These are phyloP conservation scores for Phoma sp. DNA, from an alignment of 2,329 filamentous ascomycete species.

Conservation along the genomic window DNA sequence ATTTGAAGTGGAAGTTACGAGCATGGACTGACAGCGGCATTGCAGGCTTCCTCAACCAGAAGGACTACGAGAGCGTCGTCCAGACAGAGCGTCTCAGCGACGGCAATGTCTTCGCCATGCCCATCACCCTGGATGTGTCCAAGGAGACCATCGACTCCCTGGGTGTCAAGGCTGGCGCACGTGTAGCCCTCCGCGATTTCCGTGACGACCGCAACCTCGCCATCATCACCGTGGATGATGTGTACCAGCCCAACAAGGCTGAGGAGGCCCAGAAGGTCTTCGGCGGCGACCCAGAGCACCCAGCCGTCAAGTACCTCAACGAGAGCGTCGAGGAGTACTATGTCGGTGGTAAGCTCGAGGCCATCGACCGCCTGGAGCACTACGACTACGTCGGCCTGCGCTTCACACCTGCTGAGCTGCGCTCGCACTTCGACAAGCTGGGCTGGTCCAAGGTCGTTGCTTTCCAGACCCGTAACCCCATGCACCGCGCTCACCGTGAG, in stretches of 20 bases:
- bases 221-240: slow-evolving; percentile 92
- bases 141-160: slow-evolving; percentile 75
- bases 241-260: slow-evolving; percentile 95
- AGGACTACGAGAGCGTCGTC: slow-evolving; percentile 95
- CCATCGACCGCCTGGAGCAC: slow-evolving; percentile 93
- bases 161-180: slow-evolving; percentile 77
- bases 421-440: slow-evolving; percentile 98
- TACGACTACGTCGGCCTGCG: slow-evolving; percentile 98
- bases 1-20: neutral
- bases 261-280: slow-evolving; percentile 95
- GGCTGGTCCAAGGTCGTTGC: slow-evolving; percentile 97
- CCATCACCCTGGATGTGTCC: slow-evolving; percentile 89
- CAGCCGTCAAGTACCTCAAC: slow-evolving; percentile 89
- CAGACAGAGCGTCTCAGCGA: slow-evolving; percentile 83
- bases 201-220: slow-evolving; percentile 95
- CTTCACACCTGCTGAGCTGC: slow-evolving; percentile 92
- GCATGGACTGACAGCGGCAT: neutral
- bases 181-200: slow-evolving; percentile 90
- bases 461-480: slow-evolving; percentile 97
- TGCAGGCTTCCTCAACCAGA: slow-evolving; percentile 94
- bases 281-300: slow-evolving; percentile 88
- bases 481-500: slow-evolving; percentile 98
- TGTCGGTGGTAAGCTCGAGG: slow-evolving; percentile 93
- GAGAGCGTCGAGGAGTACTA: slow-evolving; percentile 84
- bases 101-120: slow-evolving; percentile 94